Evolutionary conservation across 176 grass and related monocot genomes (phyloP), one percentile per base, ranked within the genome.

Genomic region (Cymbopogon citratus): DNA sequence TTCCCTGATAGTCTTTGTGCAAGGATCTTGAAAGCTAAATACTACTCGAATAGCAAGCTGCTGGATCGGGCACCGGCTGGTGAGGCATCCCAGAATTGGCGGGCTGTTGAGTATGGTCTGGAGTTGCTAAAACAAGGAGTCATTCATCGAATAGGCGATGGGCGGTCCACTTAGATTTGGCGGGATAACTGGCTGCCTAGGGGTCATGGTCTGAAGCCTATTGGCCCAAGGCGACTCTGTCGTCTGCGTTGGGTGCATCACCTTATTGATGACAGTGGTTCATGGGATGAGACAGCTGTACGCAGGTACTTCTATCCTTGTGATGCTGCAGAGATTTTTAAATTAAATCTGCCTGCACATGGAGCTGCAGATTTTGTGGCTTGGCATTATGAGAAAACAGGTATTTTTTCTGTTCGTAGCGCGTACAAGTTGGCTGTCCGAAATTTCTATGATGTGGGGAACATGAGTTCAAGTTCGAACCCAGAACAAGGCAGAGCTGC

Each of bases 201-300:
- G 18, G 51, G 4, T 0, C 3, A 48, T 48, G 12, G 13, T 0
- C 45, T 48, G 3, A 48, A 48, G 5, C 13, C 14, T 0, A 48
- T n/a, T 9, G 19, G 19, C 1, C 19, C 18, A 2, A 7, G 5
- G 1, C 1, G 51, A 2, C 0, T 7, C 0, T n/a, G 51, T 0
- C 19, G 19, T 0, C 19, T 56, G 0, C 18, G 19, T 1, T 21
- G 51, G 18, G 51, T 56, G 0, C 6, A 7, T 5, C 36, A 38
- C 5, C 36, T 38, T 5, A 38, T 6, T 38, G 36, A 38, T 7
- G 36, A 38, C 36, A 5, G 1, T 7, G 19, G 18, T 6, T 4
- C 18, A 0, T 56, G 18, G 51, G 51, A 56, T n/a, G 16, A 56
- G 18, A n/a, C 16, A n/a, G 18, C 51, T 2, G 1, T 7, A 2